Percentiles rank a stretch among this genome's conserved stretches.
These are phyloP conservation scores for Musa acuminata DNA, from an alignment of 176 grass and related monocot genomes.

Conservation along the genomic window DNA sequence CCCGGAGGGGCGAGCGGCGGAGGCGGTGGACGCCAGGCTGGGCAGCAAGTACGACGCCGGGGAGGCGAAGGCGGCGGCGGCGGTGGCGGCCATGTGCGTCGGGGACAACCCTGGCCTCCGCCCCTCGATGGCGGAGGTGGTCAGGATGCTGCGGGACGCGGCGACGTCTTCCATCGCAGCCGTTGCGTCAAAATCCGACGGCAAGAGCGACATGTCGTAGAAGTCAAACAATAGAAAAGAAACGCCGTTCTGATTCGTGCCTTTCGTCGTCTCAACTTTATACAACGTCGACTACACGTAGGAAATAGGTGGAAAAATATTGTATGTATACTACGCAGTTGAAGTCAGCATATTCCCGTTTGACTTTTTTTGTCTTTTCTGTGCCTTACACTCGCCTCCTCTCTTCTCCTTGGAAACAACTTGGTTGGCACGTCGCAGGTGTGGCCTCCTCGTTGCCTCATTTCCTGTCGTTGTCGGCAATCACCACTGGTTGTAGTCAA, in stretches of 20 bases:
- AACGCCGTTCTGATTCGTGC: background rate
- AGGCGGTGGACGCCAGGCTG: slow-evolving; percentile 46
- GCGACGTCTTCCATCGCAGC: slow-evolving; percentile 32
- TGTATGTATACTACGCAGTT: too few relatives aligned
- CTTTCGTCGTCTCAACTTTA: background rate
- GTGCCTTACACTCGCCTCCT: background rate
- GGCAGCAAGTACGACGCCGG: slow-evolving; percentile 27
- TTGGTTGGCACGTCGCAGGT: too few relatives aligned
- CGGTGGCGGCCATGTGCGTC: slow-evolving; percentile 43
- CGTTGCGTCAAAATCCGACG: slow-evolving; percentile 26
- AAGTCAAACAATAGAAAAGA: background rate
- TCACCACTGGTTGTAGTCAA: too few relatives aligned
- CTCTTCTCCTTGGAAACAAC: background rate
- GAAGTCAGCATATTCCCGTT: too few relatives aligned
- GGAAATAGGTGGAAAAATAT: too few relatives aligned
- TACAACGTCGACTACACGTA: too few relatives aligned
- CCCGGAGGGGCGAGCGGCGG: background rate
- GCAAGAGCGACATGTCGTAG: background rate
- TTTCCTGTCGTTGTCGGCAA: too few relatives aligned
- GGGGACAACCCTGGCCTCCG: slow-evolving; percentile 52
- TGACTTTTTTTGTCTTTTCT: too few relatives aligned
- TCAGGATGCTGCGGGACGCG: slow-evolving; percentile 35
- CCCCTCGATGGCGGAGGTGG: slow-evolving; percentile 66
- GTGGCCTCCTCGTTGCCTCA: background rate
- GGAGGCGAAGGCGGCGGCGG: slow-evolving; percentile 34